Conservation (phyloP, 2,329 filamentous ascomycete species). For the Apiospora rasikravindrae region DNA sequence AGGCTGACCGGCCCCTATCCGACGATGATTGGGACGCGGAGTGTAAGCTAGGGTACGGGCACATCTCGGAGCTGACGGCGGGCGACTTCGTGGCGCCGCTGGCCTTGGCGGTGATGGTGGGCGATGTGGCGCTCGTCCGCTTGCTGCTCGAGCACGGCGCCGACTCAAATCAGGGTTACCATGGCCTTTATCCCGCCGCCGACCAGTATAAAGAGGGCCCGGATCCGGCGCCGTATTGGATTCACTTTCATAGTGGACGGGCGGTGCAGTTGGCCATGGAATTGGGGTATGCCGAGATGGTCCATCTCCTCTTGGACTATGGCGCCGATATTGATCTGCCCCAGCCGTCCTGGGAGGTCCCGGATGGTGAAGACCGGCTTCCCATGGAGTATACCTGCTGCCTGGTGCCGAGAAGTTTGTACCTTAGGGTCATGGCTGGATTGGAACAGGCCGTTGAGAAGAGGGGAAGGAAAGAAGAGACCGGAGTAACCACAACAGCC, state of each 20-base stretch:
- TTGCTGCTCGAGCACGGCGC: not conserved
- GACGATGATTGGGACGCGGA: not conserved
- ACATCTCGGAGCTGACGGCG: not conserved
- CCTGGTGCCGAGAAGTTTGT: not conserved
- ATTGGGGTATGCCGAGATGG: not conserved
- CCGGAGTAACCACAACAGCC: no score
- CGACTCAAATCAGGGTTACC: constrained; percentile 16
- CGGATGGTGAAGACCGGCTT: not conserved
- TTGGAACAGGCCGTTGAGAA: not conserved
- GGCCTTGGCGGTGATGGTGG: not conserved
- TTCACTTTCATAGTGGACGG: not conserved
- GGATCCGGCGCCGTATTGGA: not conserved
- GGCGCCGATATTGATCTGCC: not conserved
- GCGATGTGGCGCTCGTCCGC: not conserved
- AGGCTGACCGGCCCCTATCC: not conserved
- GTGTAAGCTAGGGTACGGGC: no score
- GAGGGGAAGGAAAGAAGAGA: not conserved
- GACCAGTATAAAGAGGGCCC: not conserved
- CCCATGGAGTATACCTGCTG: no score
- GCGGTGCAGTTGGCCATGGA: not conserved
- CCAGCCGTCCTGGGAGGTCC: not conserved
- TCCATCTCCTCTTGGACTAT: not conserved
- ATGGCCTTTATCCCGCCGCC: not conserved
- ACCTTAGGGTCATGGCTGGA: not conserved
- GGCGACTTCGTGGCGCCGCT: constrained; percentile 10